A percentile compares a stretch with the other conserved stretches of the same genome.
Conservation (phyloP, 352 stramenopile genomes). For the Lagenidium giganteum region DNA sequence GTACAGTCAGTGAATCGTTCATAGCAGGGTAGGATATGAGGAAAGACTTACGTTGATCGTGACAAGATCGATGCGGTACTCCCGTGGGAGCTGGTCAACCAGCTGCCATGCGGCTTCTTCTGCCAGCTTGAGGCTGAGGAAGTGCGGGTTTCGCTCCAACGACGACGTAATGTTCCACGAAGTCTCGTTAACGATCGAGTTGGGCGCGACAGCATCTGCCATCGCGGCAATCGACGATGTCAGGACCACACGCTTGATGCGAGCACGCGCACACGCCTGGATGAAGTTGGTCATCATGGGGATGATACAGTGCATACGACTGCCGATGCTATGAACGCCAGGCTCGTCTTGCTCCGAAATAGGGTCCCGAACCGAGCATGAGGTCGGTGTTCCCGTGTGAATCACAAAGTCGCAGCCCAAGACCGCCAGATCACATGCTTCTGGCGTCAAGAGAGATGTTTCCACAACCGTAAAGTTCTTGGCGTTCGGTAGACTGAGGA, state of each 20-base stretch:
- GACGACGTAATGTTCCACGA: constrained; percentile 85
- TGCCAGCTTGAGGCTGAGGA: constrained; percentile 81
- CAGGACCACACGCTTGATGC: constrained; percentile 80
- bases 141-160: constrained; percentile 83
- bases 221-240: constrained; percentile 85
- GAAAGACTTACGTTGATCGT: constrained; percentile 70
- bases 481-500: constrained; percentile 63
- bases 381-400: constrained; percentile 82
- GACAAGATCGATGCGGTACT: constrained; percentile 81
- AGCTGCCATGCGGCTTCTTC: constrained; percentile 87
- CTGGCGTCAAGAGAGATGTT: constrained; percentile 81
- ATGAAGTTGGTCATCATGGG: constrained; percentile 92
- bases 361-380: constrained; percentile 81
- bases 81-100: constrained; percentile 76
- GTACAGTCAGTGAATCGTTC: not conserved
- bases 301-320: constrained; percentile 88
- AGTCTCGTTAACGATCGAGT: constrained; percentile 81
- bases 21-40: not conserved
- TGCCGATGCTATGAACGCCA: constrained; percentile 85
- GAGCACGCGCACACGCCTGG: constrained; percentile 71
- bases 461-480: constrained; percentile 86
- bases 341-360: constrained; percentile 81
- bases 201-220: constrained; percentile 66
- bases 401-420: constrained; percentile 89
- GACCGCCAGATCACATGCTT: constrained; percentile 85